Conservation (phyloP, 2,329 filamentous ascomycete genomes). For the Monilinia aucupariae region DNA sequence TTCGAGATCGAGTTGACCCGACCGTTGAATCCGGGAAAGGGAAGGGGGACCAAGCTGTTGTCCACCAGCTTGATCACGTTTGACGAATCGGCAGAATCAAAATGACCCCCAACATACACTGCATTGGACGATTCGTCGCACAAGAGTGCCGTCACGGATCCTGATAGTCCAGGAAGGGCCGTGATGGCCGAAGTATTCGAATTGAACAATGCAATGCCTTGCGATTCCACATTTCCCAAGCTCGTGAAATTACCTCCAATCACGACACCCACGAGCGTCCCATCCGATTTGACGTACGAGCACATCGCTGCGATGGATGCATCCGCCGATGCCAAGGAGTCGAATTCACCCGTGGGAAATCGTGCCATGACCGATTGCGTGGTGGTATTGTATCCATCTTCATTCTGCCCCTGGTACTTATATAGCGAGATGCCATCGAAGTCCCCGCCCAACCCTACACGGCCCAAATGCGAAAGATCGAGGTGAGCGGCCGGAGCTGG, state of each 20-base stretch:
- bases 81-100: constrained; percentile 72
- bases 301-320: constrained; percentile 88
- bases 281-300: constrained; percentile 61
- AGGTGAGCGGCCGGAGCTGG: constrained; percentile 64
- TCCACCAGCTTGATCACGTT: constrained; percentile 83
- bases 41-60: constrained; percentile 69
- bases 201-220: constrained; percentile 76
- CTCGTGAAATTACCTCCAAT: constrained; percentile 96
- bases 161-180: constrained; percentile 73
- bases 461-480: constrained; percentile 71
- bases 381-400: constrained; percentile 60
- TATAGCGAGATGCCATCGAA: constrained; percentile 91
- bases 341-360: constrained; percentile 80
- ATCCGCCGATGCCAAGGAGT: constrained; percentile 69
- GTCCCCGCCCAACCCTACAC: constrained; percentile 80
- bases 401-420: constrained; percentile 73
- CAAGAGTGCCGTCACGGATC: constrained; percentile 73
- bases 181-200: constrained; percentile 64
- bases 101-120: constrained; percentile 90
- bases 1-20: constrained; percentile 82
- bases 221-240: constrained; percentile 68
- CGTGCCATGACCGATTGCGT: constrained; percentile 74
- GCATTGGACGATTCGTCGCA: constrained; percentile 72
- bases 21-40: constrained; percentile 92
- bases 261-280: constrained; percentile 66